Evolutionary conservation across 164 flowering plant species (phyloP).

Genomic region (Magnolia changhungtana): DNA sequence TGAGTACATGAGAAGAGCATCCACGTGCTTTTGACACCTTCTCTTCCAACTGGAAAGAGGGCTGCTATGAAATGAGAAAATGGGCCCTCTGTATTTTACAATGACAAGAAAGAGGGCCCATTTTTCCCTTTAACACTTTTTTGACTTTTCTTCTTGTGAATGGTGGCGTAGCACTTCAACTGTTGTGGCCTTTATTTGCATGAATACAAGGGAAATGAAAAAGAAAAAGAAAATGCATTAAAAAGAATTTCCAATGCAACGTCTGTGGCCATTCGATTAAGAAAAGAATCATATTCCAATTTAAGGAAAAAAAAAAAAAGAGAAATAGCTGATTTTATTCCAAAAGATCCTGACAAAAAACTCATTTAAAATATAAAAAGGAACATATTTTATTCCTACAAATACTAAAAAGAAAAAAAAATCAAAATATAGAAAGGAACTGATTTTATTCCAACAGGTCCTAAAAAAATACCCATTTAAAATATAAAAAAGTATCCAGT

Average conservation of each 20-base stretch:
- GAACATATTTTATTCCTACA: neutral
- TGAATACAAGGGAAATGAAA: neutral
- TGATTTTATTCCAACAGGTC: neutral
- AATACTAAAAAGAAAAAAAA: neutral
- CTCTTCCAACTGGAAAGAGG: neutral
- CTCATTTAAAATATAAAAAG: neutral
- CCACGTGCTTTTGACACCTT: constrained; percentile 1
- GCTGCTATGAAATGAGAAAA: neutral
- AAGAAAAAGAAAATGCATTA: neutral
- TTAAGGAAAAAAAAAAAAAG: neutral
- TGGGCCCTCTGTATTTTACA: neutral
- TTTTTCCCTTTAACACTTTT: neutral
- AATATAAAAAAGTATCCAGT: neutral
- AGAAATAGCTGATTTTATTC: neutral
- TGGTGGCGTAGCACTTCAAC: neutral
- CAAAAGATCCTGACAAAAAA: neutral
- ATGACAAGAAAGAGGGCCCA: neutral
- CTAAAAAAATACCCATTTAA: neutral
- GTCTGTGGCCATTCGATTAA: neutral
- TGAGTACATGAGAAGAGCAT: neutral
- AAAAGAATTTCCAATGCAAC: no score
- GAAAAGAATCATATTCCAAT: neutral
- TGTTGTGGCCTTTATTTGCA: neutral
- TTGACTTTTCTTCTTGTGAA: neutral
- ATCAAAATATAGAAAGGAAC: no score